Percentiles rank a stretch among this genome's conserved stretches.
Conservation (phyloP, 1,284 basidiomycete species). For the Gomphus bonarii region DNA sequence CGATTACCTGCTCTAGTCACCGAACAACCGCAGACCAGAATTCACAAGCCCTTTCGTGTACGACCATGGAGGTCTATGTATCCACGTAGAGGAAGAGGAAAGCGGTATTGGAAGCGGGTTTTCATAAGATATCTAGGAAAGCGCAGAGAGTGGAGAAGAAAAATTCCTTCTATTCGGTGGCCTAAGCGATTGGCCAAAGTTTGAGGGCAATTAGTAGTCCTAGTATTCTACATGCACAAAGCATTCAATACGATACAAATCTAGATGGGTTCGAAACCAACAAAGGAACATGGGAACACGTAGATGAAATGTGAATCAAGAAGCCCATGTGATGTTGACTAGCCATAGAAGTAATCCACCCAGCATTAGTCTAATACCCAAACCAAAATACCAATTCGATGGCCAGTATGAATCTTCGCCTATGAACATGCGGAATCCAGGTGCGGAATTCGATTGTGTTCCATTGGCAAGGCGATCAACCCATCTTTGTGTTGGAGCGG, state of each 20-base stretch:
- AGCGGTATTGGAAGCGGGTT: neutral
- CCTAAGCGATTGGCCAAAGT: neutral
- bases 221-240: neutral
- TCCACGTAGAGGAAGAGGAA: neutral
- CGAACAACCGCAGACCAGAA: neutral
- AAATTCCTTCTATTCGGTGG: neutral
- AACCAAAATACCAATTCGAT: neutral
- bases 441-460: slow-evolving; percentile 18
- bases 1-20: neutral
- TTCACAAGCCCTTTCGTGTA: neutral
- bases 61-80: slow-evolving; percentile 4
- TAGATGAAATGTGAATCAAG: neutral
- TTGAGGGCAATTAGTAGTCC: neutral
- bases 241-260: neutral
- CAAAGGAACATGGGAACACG: neutral
- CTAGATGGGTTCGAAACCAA: neutral
- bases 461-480: slow-evolving; percentile 42
- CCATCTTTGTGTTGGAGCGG: slow-evolving; percentile 36
- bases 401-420: slow-evolving; percentile 12
- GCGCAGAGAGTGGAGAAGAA: neutral
- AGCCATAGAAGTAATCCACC: neutral
- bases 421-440: slow-evolving; percentile 24
- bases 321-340: slow-evolving; percentile 7
- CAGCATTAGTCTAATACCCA: neutral
- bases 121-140: neutral